Percentiles rank a stretch among this genome's conserved stretches.
phyloP scores from a whole-genome alignment of 192 early-diverging fungal species.

The Phycomyces nitens region DNA sequence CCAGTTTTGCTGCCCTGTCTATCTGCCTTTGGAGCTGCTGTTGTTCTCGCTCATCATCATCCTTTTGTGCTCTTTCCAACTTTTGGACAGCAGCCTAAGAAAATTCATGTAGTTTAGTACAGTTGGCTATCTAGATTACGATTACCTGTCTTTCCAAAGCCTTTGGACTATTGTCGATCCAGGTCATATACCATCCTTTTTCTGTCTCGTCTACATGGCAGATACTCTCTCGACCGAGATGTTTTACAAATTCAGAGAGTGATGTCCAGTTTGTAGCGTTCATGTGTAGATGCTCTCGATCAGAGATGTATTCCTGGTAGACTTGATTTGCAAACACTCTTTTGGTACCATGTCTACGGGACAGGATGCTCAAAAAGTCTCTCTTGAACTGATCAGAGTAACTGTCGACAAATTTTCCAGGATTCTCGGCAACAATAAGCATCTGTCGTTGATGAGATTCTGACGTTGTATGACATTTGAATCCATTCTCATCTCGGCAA shows the following conservation, averaged over 20 bases:
- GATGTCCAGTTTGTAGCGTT: constrained; percentile 91
- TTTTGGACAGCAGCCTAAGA: constrained; percentile 68
- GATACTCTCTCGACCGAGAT: constrained; percentile 81
- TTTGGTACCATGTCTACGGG: constrained; percentile 74
- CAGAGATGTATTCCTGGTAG: constrained; percentile 94
- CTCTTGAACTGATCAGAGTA: constrained; percentile 81
- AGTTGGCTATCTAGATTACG: neutral
- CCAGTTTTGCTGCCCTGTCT: constrained; percentile 60
- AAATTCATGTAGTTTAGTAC: neutral
- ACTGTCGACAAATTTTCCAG: constrained; percentile 67
- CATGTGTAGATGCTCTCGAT: constrained; percentile 93
- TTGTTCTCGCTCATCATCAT: constrained; percentile 84
- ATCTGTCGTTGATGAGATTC: constrained; percentile 94
- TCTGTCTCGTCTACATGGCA: constrained; percentile 85
- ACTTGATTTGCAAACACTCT: constrained; percentile 87
- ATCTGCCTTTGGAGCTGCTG: constrained; percentile 80
- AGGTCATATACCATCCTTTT: constrained; percentile 85
- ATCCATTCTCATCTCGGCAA: constrained; percentile 93
- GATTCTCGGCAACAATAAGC: constrained; percentile 80
- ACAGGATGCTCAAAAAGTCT: constrained; percentile 84
- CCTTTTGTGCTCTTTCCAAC: constrained; percentile 77
- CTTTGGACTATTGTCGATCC: constrained; percentile 90
- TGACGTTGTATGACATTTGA: constrained; percentile 87
- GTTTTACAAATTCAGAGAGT: constrained; percentile 81
- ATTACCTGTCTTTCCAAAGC: constrained; percentile 72